Evolutionary conservation across 805 yeast species (phyloP), one percentile per base, ranked within the genome.

Genomic region (Starmera caribaea): DNA sequence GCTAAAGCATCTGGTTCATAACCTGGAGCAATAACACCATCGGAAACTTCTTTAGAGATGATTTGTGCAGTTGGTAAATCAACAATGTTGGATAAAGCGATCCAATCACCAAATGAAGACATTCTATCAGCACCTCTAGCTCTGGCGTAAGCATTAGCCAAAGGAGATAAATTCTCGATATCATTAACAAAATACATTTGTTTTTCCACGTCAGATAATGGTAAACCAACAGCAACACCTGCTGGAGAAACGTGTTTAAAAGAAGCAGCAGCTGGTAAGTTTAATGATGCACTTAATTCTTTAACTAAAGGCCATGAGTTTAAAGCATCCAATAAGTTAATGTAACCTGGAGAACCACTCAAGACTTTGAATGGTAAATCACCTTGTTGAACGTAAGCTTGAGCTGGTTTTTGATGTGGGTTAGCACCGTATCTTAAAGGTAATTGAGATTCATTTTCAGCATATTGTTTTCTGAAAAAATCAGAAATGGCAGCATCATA

Each of bases 91-190:
- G 97, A 88, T 49, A 92, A 73, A 36, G 98, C 98, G 57, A 92
- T 92, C 74, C 88, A 92, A 68, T 92, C 98, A 61, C 98, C 98
- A 61, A 92, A 92, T 12, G 96, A 85, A 6, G 97, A 89, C 98
- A 92, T 92, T 76, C 98, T 82, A 68, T 92, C 98, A 51, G 98
- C 98, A 65, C 98, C 98, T 68, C 98, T 85, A 41, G 98, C 98
- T 69, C 97, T 85, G 31, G 98, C 98, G 58, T 92, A 92, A 42
- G 98, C 98, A 59, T 84, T 83, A 47, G 98, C 98, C 59, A 92
- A 74, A 41, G 98, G 97, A 11, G 97, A 86, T 61, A 92, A 71
- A 73, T 89, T 86, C 65, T 86, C 95, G 57, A 90, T 87, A 63
- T 87, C 96, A 51, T 79, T 79, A 47, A 92, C 98, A 61, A 92